Evolutionary conservation across 768 basidiomycete species (phyloP).

Genomic region (Trametes cubensis): DNA sequence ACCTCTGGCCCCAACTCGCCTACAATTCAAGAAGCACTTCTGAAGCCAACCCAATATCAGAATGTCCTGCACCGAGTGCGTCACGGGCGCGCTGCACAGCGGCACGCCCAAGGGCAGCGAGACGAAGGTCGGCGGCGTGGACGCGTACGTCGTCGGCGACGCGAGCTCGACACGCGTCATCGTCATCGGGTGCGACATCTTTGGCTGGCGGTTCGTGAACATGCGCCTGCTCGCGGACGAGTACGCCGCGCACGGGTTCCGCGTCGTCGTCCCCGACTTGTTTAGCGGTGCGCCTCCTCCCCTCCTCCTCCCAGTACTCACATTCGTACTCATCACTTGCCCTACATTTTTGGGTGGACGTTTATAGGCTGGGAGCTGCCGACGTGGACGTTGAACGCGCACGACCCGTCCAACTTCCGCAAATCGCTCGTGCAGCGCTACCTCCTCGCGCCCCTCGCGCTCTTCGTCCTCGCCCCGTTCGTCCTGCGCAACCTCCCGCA

Average conservation of each 20-base stretch:
- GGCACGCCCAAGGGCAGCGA: constrained; percentile 24
- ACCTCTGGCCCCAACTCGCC: no score
- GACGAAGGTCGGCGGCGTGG: constrained; percentile 23
- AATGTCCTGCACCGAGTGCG: constrained; percentile 27
- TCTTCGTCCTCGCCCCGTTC: constrained; percentile 27
- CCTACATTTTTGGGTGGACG: no score
- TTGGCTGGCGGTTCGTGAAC: constrained; percentile 27
- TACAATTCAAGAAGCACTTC: no score
- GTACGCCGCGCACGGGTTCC: constrained; percentile 25
- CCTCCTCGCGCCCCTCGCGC: constrained; percentile 16
- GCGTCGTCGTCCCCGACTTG: constrained; percentile 27
- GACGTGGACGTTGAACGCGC: constrained; percentile 21
- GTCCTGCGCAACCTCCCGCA: constrained; percentile 26
- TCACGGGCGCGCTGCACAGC: constrained; percentile 21
- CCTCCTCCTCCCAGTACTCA: no score
- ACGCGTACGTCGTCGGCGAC: constrained; percentile 25
- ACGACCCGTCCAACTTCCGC: constrained; percentile 7
- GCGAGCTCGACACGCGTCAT: constrained; percentile 20
- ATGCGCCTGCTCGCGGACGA: constrained; percentile 30
- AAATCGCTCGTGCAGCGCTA: constrained; percentile 20
- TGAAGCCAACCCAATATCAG: no score
- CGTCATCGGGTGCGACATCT: constrained; percentile 26
- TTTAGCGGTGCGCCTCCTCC: constrained; percentile 22
- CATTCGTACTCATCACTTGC: no score
- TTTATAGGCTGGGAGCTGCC: constrained; percentile 22